phyloP scores from a whole-genome alignment of 2,329 filamentous ascomycete species.

The Tolypocladium tundrense region DNA sequence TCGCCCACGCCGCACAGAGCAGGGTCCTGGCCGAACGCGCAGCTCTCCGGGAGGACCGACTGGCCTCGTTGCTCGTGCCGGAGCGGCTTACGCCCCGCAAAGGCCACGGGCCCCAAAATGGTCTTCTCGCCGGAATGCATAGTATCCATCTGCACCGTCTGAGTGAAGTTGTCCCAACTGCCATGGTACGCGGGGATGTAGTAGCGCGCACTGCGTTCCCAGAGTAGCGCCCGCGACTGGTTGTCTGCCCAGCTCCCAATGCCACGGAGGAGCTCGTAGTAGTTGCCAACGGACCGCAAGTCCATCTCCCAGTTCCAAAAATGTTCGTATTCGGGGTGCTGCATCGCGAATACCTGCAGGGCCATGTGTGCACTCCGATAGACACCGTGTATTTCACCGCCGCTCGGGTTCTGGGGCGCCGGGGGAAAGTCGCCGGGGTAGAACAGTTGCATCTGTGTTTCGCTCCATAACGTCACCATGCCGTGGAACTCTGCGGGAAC shows the following conservation, averaged over 20 bases:
- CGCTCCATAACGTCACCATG: conserved; percentile 76
- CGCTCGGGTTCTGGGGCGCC: conserved; percentile 47
- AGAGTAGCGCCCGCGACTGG: conserved; percentile 62
- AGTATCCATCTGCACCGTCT: conserved; percentile 53
- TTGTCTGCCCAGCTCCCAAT: conserved; percentile 55
- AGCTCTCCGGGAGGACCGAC: conserved; percentile 43
- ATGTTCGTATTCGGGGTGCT: conserved; percentile 54
- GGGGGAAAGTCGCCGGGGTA: conserved; percentile 64
- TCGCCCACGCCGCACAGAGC: conserved; percentile 57
- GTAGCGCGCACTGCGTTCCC: conserved; percentile 69
- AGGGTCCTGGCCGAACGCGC: conserved; percentile 40
- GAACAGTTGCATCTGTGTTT: conserved; percentile 70
- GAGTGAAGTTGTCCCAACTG: conserved; percentile 60
- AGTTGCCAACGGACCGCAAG: conserved; percentile 53
- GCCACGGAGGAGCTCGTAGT: conserved; percentile 63
- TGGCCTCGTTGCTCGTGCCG: conserved; percentile 41
- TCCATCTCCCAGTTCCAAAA: conserved; percentile 67
- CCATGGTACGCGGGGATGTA: conserved; percentile 65
- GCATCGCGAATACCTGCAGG: conserved; percentile 52
- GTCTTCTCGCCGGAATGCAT: conserved; percentile 38
- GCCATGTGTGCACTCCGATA: conserved; percentile 56
- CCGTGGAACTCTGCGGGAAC: conserved; percentile 66
- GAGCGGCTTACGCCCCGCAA: conserved; percentile 35
- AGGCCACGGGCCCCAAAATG: conserved; percentile 58
- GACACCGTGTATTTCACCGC: conserved; percentile 54